A percentile compares a stretch with the other conserved stretches of the same genome.
phyloP scores from a whole-genome alignment of 1,284 basidiomycete genomes.

The Ceratobasidium sp. region DNA sequence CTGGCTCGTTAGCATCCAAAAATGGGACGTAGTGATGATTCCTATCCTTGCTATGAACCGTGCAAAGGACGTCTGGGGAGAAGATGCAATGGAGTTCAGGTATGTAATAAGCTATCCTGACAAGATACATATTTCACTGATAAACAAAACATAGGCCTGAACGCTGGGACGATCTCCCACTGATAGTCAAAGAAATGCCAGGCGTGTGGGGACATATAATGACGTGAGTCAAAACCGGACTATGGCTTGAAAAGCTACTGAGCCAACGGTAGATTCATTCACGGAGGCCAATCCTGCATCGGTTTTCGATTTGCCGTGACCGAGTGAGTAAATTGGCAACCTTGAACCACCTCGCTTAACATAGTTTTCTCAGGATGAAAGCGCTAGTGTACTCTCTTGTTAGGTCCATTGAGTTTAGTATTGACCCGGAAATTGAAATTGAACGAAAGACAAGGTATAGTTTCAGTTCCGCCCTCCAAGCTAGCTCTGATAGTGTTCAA shows the following conservation, averaged over 20 bases:
- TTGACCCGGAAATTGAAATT: slow-evolving; percentile 44
- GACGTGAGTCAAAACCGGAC: slow-evolving; percentile 62
- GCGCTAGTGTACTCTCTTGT: slow-evolving; percentile 52
- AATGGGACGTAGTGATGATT: slow-evolving; percentile 35
- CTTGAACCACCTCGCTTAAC: not conserved
- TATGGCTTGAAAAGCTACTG: not conserved
- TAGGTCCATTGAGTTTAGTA: slow-evolving; percentile 50
- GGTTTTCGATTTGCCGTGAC: slow-evolving; percentile 77
- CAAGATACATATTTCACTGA: not conserved
- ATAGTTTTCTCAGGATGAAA: slow-evolving; percentile 54
- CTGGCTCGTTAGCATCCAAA: slow-evolving; percentile 16
- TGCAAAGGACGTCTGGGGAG: not conserved
- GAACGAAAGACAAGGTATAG: slow-evolving; percentile 39
- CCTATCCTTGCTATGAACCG: slow-evolving; percentile 42
- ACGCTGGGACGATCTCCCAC: slow-evolving; percentile 67
- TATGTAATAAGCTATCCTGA: not conserved
- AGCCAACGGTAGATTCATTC: slow-evolving; percentile 52
- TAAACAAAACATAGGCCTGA: slow-evolving; percentile 63
- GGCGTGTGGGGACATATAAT: slow-evolving; percentile 71
- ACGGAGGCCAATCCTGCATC: slow-evolving; percentile 62
- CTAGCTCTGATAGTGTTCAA: not conserved
- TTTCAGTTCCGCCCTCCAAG: not conserved
- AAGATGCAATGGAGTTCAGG: slow-evolving; percentile 47
- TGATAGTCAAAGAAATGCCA: slow-evolving; percentile 63
- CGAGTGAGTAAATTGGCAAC: slow-evolving; percentile 63